phyloP scores from a whole-genome alignment of 75 land plant species.

The Picea glauca region DNA sequence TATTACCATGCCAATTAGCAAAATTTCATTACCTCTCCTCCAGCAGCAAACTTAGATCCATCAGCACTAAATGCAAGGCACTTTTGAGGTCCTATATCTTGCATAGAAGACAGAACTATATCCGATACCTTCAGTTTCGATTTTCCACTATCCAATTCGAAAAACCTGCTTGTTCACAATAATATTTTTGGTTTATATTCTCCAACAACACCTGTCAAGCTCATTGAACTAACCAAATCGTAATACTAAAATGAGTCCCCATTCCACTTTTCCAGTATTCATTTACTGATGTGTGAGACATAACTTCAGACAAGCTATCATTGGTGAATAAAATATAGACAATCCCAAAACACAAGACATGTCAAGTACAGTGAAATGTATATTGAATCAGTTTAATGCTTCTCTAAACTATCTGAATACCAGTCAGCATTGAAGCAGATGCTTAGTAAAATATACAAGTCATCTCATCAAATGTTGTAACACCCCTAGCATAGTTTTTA shows the following conservation, averaged over 20 bases:
- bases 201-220: not conserved
- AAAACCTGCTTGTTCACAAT: conserved; percentile 37
- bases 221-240: not conserved
- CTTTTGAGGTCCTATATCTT: conserved; percentile 70
- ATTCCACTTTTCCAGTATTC: not conserved
- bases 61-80: conserved; percentile 77
- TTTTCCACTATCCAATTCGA: conserved; percentile 42
- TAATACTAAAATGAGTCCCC: not conserved
- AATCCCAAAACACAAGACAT: not conserved
- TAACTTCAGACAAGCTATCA: no score
- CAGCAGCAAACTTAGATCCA: conserved; percentile 78
- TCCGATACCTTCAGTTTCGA: conserved; percentile 31
- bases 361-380: not conserved
- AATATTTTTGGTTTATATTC: not conserved
- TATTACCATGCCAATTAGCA: not conserved
- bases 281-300: not conserved
- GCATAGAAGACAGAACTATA: conserved; percentile 38
- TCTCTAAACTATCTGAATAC: no score
- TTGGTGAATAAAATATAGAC: no score
- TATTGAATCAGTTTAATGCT: not conserved
- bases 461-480: not conserved
- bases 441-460: not conserved
- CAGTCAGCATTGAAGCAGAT: not conserved
- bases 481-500: no score
- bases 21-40: conserved; percentile 59